Evolutionary conservation across 2,329 filamentous ascomycete genomes (phyloP).

Genomic region (Akanthomyces muscarius): DNA sequence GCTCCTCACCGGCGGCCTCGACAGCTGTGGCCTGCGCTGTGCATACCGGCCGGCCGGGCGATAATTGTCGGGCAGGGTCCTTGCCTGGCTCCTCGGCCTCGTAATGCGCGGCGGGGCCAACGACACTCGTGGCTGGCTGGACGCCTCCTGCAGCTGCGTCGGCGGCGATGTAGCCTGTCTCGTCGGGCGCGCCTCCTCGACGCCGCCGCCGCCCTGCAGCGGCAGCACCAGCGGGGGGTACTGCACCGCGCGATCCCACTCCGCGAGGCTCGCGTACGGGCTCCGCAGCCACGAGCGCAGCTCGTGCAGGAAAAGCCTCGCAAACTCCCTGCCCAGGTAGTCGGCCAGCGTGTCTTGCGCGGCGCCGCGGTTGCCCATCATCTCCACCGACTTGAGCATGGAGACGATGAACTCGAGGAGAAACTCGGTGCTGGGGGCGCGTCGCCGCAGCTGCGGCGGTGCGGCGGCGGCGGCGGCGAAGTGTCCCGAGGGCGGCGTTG

Average conservation of each 20-base stretch:
- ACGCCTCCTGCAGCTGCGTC: no score
- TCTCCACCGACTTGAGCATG: slow-evolving; percentile 76
- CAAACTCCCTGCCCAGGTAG: slow-evolving; percentile 70
- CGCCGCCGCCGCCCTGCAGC: no score
- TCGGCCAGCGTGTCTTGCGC: slow-evolving; percentile 76
- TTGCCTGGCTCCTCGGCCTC: no score
- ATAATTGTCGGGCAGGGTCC: no score
- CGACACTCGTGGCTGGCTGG: no score
- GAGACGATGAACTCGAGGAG: slow-evolving; percentile 81
- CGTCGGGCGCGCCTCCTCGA: no score
- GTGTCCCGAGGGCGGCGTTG: slow-evolving; percentile 14
- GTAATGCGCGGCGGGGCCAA: no score
- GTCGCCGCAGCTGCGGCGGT: slow-evolving; percentile 16
- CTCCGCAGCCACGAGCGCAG: slow-evolving; percentile 77
- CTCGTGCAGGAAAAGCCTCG: slow-evolving; percentile 79
- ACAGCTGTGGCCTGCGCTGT: no score
- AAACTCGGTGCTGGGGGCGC: slow-evolving; percentile 57
- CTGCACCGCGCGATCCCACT: slow-evolving; percentile 79
- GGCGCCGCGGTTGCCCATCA: slow-evolving; percentile 72
- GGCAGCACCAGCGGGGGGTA: slow-evolving; percentile 41
- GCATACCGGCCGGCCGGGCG: no score
- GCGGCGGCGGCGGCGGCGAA: slow-evolving; percentile 27
- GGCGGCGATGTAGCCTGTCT: no score
- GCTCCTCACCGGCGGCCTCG: no score
- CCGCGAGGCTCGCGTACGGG: slow-evolving; percentile 65